Percentiles rank a stretch among this genome's conserved stretches.
phyloP scores from a whole-genome alignment of 2,329 filamentous ascomycete genomes.

The Diaporthe australafricana region DNA sequence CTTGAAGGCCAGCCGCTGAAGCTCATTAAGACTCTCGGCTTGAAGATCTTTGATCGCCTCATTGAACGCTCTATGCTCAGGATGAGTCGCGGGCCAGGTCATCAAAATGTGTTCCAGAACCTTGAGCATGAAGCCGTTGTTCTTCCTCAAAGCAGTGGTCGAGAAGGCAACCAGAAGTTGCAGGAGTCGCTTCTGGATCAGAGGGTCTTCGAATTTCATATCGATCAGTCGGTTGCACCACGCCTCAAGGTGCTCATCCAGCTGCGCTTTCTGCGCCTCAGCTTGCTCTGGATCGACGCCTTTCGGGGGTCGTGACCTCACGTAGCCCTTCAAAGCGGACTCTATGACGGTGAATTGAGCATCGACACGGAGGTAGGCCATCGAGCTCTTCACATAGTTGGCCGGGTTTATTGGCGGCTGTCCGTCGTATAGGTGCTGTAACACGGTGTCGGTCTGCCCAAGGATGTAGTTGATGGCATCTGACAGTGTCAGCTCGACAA shows the following conservation, averaged over 20 bases:
- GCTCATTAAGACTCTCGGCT: constrained; percentile 83
- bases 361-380: constrained; percentile 83
- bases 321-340: constrained; percentile 87
- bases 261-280: constrained; percentile 63
- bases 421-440: constrained; percentile 81
- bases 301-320: constrained; percentile 72
- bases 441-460: constrained; percentile 77
- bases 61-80: constrained; percentile 78
- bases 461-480: constrained; percentile 92
- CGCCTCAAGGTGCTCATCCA: constrained; percentile 74
- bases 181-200: constrained; percentile 83
- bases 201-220: constrained; percentile 83
- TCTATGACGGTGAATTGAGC: constrained; percentile 92
- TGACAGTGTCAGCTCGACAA: constrained; percentile 83
- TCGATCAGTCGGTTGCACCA: constrained; percentile 81
- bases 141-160: constrained; percentile 81
- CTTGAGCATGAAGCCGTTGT: constrained; percentile 84
- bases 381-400: constrained; percentile 76
- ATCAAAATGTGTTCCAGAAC: constrained; percentile 92
- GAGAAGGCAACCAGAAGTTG: constrained; percentile 88
- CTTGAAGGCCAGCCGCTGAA: constrained; percentile 88
- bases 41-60: constrained; percentile 93
- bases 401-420: constrained; percentile 73
- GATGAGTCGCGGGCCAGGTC: constrained; percentile 80
- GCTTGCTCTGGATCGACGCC: constrained; percentile 29